A percentile compares a stretch with the other conserved stretches of the same genome.
These are phyloP conservation scores for Coriolopsis trogii DNA, from an alignment of 1,284 basidiomycete genomes.

Conservation along the genomic window DNA sequence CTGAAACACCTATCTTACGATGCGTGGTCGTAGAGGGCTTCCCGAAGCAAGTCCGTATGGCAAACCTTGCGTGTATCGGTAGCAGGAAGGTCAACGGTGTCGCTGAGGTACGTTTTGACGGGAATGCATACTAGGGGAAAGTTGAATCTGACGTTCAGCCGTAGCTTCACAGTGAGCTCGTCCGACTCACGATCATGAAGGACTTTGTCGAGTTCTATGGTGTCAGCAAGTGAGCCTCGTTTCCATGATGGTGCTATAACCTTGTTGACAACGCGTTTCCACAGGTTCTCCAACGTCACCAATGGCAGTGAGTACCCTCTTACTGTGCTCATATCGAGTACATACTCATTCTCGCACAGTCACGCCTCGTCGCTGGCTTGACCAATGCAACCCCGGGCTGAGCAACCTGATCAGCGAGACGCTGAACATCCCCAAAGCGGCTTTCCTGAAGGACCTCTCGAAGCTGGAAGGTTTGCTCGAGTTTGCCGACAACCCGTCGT, in stretches of 20 bases:
- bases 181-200: conserved; percentile 81
- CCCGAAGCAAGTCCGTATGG: conserved; percentile 89
- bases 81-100: conserved; percentile 93
- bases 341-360: conserved; percentile 42
- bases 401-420: conserved; percentile 83
- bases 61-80: conserved; percentile 78
- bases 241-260: too few species aligned
- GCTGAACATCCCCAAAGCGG: conserved; percentile 70
- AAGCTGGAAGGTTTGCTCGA: conserved; percentile 71
- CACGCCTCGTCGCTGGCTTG: conserved; percentile 87
- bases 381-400: conserved; percentile 88
- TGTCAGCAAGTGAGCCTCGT: conserved; percentile 62
- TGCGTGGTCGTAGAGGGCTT: conserved; percentile 61
- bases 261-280: background rate
- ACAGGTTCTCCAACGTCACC: conserved; percentile 78
- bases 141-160: too few species aligned
- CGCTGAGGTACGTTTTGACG: conserved; percentile 72
- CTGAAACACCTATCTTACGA: background rate
- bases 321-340: background rate
- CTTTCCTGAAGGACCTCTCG: conserved; percentile 81
- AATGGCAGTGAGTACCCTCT: conserved; percentile 72
- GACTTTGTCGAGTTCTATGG: conserved; percentile 91
- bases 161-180: conserved; percentile 74
- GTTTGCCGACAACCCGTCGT: conserved; percentile 69
- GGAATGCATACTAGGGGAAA: too few species aligned